A percentile compares a stretch with the other conserved stretches of the same genome.
Evolutionary conservation across 306 rosid genomes (phyloP).

Genomic region (Sicyos edulis): DNA sequence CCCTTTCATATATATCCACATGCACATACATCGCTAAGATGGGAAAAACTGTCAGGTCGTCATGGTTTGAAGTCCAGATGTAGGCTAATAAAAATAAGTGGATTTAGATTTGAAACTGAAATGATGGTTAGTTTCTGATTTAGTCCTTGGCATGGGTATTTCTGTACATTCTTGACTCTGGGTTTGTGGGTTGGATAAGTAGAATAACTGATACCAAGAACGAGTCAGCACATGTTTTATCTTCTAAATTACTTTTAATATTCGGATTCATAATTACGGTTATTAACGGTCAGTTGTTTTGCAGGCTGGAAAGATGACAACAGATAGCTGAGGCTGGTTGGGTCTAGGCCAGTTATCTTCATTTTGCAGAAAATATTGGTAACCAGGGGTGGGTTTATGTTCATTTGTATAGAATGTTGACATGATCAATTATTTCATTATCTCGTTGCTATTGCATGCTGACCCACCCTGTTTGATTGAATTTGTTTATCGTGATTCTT

Average conservation of each 20-base stretch:
- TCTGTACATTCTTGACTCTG: not conserved
- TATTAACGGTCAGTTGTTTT: not conserved
- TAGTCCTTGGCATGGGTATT: not conserved
- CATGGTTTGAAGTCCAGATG: not conserved
- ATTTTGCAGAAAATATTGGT: not conserved
- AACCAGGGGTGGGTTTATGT: not conserved
- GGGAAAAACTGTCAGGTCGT: not conserved
- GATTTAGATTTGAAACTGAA: not conserved
- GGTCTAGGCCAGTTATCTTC: slow-evolving; percentile 2
- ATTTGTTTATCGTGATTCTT: not conserved
- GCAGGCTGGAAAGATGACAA: not conserved
- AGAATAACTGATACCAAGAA: not conserved
- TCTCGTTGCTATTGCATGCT: not conserved
- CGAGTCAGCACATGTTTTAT: not conserved
- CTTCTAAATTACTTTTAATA: not conserved
- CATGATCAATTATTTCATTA: not conserved
- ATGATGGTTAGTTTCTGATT: not conserved
- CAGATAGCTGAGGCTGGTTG: not conserved
- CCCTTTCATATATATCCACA: not conserved
- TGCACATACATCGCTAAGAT: not conserved
- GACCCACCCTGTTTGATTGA: not conserved
- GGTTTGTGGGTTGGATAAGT: not conserved
- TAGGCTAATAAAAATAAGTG: not conserved
- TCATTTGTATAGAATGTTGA: not conserved
- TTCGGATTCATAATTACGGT: not conserved